A percentile compares a stretch with the other conserved stretches of the same genome.
Conservation (phyloP, 768 basidiomycete species). For the Tricholoma bakamatsutake region DNA sequence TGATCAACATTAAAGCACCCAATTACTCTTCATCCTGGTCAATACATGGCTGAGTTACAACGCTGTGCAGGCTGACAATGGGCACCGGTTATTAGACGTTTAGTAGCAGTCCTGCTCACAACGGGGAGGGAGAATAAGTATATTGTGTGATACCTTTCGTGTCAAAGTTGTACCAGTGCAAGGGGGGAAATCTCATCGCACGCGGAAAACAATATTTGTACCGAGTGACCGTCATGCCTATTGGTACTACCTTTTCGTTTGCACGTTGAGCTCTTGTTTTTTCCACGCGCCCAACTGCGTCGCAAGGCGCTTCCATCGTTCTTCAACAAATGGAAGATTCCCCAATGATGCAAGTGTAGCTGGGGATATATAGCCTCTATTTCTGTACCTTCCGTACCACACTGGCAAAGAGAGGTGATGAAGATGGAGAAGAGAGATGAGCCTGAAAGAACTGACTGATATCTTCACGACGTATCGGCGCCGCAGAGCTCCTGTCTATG, state of each 20-base stretch:
- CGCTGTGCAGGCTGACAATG: no score
- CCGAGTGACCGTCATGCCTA: not conserved
- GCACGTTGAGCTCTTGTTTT: slow-evolving; percentile 35
- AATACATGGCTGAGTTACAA: no score
- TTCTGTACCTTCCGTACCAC: slow-evolving; percentile 71
- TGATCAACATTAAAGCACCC: no score
- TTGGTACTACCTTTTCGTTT: slow-evolving; percentile 31
- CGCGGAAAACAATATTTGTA: no score
- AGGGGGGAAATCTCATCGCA: no score
- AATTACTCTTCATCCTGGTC: no score
- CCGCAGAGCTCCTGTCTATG: slow-evolving; percentile 65
- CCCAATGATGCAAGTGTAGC: slow-evolving; percentile 47
- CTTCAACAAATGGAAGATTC: slow-evolving; percentile 53
- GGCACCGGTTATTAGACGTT: no score
- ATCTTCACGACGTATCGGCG: slow-evolving; percentile 81
- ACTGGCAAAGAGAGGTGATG: slow-evolving; percentile 32
- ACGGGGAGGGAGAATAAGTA: no score
- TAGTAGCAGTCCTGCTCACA: no score
- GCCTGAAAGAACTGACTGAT: slow-evolving; percentile 51
- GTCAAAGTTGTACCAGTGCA: no score
- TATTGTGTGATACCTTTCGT: no score
- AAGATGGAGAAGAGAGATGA: slow-evolving; percentile 2
- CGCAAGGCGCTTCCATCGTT: slow-evolving; percentile 64
- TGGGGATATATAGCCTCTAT: slow-evolving; percentile 71
- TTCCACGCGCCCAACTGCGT: slow-evolving; percentile 55